Conservation (phyloP, 257 asterid species). For the Ilex aquifolium region DNA sequence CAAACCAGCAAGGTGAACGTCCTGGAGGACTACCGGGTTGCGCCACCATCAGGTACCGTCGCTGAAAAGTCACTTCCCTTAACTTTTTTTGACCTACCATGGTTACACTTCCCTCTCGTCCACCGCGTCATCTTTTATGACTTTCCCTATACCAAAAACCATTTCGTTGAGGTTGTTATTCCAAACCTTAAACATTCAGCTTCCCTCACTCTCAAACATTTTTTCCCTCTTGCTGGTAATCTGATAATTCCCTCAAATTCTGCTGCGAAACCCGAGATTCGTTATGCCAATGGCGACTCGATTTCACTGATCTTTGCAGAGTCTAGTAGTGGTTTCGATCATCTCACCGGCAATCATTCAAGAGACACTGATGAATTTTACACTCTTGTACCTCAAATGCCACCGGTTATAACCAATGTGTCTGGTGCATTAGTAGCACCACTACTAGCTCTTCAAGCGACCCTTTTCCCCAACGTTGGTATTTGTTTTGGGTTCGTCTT, state of each 20-base stretch:
- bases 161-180: conserved; percentile 25
- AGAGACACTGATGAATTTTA: conserved; percentile 33
- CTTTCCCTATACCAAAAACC: conserved; percentile 15
- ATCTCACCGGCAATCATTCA: conserved; percentile 22
- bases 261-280: conserved; percentile 18
- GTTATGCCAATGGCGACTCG: conserved; percentile 32
- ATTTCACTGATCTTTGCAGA: conserved; percentile 26
- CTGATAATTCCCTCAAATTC: conserved; percentile 18
- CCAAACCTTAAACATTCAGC: conserved; percentile 46
- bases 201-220: conserved; percentile 39
- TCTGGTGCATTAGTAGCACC: conserved; percentile 13
- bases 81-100: conserved; percentile 30
- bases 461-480: conserved; percentile 35
- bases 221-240: conserved; percentile 36
- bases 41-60: conserved; percentile 24
- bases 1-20: conserved; percentile 12
- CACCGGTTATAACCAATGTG: conserved; percentile 14
- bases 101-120: conserved; percentile 32
- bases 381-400: conserved; percentile 32
- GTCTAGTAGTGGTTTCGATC: conserved; percentile 18
- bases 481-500: conserved; percentile 34
- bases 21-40: conserved; percentile 23
- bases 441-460: conserved; percentile 36
- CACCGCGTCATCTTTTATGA: conserved; percentile 41
- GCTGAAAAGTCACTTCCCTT: conserved; percentile 31